Evolutionary conservation across 345 rosid genomes (phyloP), one percentile per base, ranked within the genome.

Genomic region (Ceriops zippeliana): DNA sequence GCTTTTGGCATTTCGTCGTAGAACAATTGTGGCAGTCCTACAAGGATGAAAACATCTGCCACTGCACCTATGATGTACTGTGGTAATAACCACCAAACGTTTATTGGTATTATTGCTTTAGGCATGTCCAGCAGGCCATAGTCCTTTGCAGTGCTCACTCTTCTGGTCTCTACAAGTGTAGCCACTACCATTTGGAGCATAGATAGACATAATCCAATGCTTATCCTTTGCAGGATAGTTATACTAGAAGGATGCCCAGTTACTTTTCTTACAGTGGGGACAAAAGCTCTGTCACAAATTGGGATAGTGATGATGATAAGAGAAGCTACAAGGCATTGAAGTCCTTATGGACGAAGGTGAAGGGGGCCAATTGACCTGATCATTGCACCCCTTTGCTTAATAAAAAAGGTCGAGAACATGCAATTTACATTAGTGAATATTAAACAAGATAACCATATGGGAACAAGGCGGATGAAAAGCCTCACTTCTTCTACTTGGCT

Each of bases 11-110:
- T 78, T 71, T 93, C 90, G 68, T 86, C 91, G 63, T 93, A 93
- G 79, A 91, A 93, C 78, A 93, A 42, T 77, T 89, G 90, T 76
- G 88, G 93, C 70, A 93, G 68, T 17, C 98, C 97, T n/a, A 93
- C 84, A 6, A 91, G 68, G 4, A 85, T 66, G 76, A 89, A 88
- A 5, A 79, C 88, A 37, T 93, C 97, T 4, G 83, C 82, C 0
- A 86, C 11, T 27, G 87, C 92, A 0, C 79, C 71, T 6, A 91
- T 73, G 31, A 86, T 66, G 70, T 90, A 91, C 24, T 91, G 98
- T 0, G 98, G 98, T 17, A 91, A 81, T 57, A 93, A 67, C 96
- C 96, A 89, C 88, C 91, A 86, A 10, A 92, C 69, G 7, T 83
- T 82, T 87, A 93, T 87, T 0, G 98, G 97, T 4, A 90, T 81